Evolutionary conservation across 2,329 filamentous ascomycete genomes (phyloP).

Genomic region (Fusarium aywerte): DNA sequence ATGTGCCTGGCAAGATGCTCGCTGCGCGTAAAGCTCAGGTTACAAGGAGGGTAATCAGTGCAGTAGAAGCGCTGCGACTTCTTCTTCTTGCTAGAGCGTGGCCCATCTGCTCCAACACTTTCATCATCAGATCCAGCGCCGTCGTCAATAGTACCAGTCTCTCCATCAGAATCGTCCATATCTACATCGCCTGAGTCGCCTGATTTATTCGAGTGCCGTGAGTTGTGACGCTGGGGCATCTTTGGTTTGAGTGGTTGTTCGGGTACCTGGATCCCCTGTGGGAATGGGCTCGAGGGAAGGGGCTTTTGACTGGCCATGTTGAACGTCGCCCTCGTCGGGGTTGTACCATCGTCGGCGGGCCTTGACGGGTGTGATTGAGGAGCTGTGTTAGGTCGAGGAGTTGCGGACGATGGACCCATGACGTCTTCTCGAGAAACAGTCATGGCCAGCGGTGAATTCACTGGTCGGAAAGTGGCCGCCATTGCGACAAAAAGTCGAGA

Average conservation of each 20-base stretch:
- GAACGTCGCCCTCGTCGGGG: conserved; percentile 71
- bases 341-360: conserved; percentile 61
- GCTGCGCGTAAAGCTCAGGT: conserved; percentile 92
- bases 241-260: conserved; percentile 56
- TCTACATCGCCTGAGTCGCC: conserved; percentile 75
- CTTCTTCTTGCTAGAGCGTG: conserved; percentile 89
- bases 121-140: conserved; percentile 71
- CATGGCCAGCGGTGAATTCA: conserved; percentile 56
- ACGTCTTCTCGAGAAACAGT: conserved; percentile 50
- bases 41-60: conserved; percentile 93
- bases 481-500: conserved; percentile 50
- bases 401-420: conserved; percentile 52
- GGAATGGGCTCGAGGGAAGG: conserved; percentile 64
- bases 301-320: conserved; percentile 62
- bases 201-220: conserved; percentile 71
- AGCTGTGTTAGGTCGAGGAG: conserved; percentile 52
- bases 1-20: conserved; percentile 97
- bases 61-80: conserved; percentile 97
- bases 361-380: conserved; percentile 47
- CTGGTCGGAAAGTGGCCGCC: conserved; percentile 62
- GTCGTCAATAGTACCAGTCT: conserved; percentile 61
- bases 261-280: conserved; percentile 60
- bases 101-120: conserved; percentile 70
- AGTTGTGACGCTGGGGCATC: conserved; percentile 58
- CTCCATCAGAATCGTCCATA: conserved; percentile 80